Percentiles rank a stretch among this genome's conserved stretches.
Evolutionary conservation across 495 filamentous ascomycete species (phyloP).

Genomic region (Copromyces sp.): DNA sequence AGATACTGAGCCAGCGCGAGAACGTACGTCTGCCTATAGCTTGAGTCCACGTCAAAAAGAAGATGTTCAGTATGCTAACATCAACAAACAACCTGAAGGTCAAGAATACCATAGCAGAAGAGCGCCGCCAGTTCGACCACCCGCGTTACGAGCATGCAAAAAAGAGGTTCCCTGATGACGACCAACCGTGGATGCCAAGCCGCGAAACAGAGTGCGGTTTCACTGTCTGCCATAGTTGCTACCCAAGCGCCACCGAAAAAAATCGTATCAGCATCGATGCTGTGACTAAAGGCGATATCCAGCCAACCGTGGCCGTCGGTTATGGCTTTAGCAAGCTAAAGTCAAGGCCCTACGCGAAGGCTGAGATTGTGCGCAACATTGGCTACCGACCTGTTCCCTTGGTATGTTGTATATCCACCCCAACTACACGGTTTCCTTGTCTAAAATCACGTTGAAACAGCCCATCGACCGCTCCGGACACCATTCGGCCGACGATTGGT

Average conservation of each 20-base stretch:
- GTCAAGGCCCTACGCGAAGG: slow-evolving; percentile 23
- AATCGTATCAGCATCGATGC: slow-evolving; percentile 40
- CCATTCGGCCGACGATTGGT: background rate
- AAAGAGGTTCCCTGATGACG: slow-evolving; percentile 5
- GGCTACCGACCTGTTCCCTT: slow-evolving; percentile 25
- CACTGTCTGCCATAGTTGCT: slow-evolving; percentile 43
- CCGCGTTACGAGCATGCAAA: background rate
- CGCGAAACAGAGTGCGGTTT: slow-evolving; percentile 36
- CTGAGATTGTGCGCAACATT: slow-evolving; percentile 21
- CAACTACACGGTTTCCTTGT: background rate
- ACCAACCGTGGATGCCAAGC: slow-evolving; percentile 30
- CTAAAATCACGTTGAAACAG: background rate
- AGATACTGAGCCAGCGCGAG: slow-evolving; percentile 33
- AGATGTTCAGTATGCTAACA: background rate
- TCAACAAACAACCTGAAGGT: slow-evolving; percentile 11
- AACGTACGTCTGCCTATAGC: slow-evolving; percentile 14
- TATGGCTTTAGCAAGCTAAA: slow-evolving; percentile 30
- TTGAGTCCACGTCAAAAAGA: background rate
- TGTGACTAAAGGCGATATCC: slow-evolving; percentile 34
- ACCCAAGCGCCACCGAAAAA: slow-evolving; percentile 32
- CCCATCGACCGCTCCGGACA: background rate
- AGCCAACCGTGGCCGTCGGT: slow-evolving; percentile 28
- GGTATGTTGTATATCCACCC: slow-evolving; percentile 15
- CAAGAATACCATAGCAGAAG: slow-evolving; percentile 11
- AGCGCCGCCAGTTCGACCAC: slow-evolving; percentile 1